Conservation (phyloP, 2,329 filamentous ascomycete species). For the Diaporthe citri region DNA sequence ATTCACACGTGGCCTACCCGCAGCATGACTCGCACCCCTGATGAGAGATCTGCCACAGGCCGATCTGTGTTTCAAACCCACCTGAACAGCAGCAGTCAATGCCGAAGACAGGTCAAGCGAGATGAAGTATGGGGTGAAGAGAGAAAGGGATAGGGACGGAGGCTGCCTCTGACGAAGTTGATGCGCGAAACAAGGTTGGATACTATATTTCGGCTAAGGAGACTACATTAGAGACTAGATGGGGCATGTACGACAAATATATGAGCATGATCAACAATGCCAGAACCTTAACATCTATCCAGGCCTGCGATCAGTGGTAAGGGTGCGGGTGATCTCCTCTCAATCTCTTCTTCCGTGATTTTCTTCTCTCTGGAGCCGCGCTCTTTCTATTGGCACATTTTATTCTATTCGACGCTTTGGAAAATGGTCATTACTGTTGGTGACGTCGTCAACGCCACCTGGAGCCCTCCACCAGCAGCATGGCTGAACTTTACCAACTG, state of each 20-base stretch:
- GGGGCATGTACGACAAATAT: constrained; percentile 13
- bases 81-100: constrained; percentile 16
- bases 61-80: constrained; percentile 29
- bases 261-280: constrained; percentile 6
- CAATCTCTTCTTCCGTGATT: constrained; percentile 17
- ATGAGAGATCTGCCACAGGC: constrained; percentile 19
- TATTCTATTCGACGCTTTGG: background rate
- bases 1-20: constrained; percentile 16
- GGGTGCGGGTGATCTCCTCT: constrained; percentile 17
- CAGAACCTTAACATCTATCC: constrained; percentile 4
- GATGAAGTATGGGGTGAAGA: constrained; percentile 25
- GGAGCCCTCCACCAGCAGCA: constrained; percentile 22
- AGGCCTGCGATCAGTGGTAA: constrained; percentile 19
- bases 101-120: constrained; percentile 23
- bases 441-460: constrained; percentile 24
- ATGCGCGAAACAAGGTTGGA: constrained; percentile 2
- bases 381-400: background rate
- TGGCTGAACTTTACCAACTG: constrained; percentile 28
- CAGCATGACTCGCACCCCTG: constrained; percentile 24
- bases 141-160: constrained; percentile 24
- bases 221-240: constrained; percentile 7
- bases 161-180: constrained; percentile 5
- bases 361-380: constrained; percentile 14
- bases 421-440: constrained; percentile 28
- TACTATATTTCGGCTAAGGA: constrained; percentile 27